Evolutionary conservation across 495 filamentous ascomycete genomes (phyloP), one percentile per base, ranked within the genome.

Genomic region (Neurospora sp.): DNA sequence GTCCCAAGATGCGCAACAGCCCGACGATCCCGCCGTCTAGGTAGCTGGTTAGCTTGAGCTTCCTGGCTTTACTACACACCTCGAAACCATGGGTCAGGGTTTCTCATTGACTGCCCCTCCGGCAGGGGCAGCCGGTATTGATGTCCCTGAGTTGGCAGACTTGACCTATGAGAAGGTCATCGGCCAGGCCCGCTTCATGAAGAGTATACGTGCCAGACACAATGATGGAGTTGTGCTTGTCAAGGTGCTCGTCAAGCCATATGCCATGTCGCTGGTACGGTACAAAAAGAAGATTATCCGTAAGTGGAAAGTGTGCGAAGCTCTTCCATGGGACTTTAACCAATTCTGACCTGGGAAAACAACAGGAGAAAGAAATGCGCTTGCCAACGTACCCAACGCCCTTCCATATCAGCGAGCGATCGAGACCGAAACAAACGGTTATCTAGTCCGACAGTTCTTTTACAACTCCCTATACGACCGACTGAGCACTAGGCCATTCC

Each of bases 381-480:
- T 99, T 37, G 85, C 88, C 70, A 92, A 94, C 76, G 89, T 98
- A 14, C 93, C 94, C 22, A 99, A 99, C 83, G 95, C 94, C 68
- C 84, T 98, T 71, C 89, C 90, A 72, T 97, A 97, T 84, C 91
- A 97, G 77, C 90, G 93, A 53, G 89, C 96, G 69, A 83, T 98
- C 72, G 95, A 98, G 79, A 98, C 96, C 5, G 88, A 91, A 70
- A 94, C 89, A 9, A 93, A 93, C 78, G 96, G 94, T 68, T 98
- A 95, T 80, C 89, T 99, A 69, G 92, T 98, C n/a, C 91, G 96
- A 69, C 96, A 98, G 80, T 98, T 92, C 81, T 88, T 97, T 74
- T 93, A 98, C 82, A 97, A 92, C 87, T 97, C 94, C 40, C 87
- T 99, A 18, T 99, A 99, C 84, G 96, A 99, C 84, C 91, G 96